A percentile compares a stretch with the other conserved stretches of the same genome.
Conservation (phyloP, 2,329 filamentous ascomycete genomes). For the Chalaropsis ovoidea region DNA sequence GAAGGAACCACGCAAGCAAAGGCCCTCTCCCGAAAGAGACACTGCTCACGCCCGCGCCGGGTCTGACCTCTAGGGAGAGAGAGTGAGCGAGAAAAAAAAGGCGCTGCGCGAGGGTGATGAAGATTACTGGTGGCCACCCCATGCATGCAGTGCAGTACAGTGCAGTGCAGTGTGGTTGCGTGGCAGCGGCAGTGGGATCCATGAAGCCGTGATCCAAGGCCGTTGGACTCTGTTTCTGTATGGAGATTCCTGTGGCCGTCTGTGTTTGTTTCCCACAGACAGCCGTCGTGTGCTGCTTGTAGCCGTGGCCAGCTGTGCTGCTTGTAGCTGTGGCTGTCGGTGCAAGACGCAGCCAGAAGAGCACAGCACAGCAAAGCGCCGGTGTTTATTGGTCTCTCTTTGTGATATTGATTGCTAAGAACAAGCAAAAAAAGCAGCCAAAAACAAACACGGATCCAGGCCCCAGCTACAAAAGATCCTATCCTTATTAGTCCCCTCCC, state of each 20-base stretch:
- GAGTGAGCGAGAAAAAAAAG: background rate
- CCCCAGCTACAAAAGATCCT: background rate
- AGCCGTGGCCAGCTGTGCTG: too few species aligned
- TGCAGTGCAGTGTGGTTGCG: too few species aligned
- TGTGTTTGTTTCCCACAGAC: too few species aligned
- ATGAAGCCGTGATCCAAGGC: too few species aligned
- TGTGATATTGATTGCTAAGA: background rate
- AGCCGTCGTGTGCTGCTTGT: too few species aligned
- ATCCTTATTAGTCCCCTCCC: background rate
- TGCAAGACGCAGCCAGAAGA: background rate
- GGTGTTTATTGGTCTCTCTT: too few species aligned
- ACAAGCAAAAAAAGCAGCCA: background rate
- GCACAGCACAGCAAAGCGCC: background rate
- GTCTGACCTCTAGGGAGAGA: background rate
- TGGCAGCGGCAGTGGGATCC: too few species aligned
- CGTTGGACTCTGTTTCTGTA: too few species aligned
- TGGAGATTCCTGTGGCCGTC: too few species aligned
- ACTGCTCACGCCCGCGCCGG: conserved; percentile 13
- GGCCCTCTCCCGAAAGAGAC: background rate
- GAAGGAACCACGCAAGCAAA: conserved; percentile 11
- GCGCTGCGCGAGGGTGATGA: background rate
- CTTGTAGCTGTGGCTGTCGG: too few species aligned
- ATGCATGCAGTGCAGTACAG: too few species aligned
- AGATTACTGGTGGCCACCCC: background rate
- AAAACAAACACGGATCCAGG: background rate